phyloP scores from a whole-genome alignment of 257 asterid species.

The Coffea eugenioides region DNA sequence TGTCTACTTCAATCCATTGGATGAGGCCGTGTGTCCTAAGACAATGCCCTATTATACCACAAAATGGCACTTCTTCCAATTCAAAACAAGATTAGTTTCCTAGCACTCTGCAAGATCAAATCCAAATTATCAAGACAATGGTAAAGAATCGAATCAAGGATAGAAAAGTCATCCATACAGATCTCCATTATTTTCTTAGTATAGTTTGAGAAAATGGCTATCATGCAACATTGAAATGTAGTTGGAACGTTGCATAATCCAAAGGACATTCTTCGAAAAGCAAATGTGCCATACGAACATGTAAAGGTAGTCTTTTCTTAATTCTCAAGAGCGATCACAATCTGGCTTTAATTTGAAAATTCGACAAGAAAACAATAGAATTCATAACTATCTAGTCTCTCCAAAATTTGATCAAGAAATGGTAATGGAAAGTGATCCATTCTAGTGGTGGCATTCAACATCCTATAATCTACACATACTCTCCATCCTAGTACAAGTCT shows the following conservation, averaged over 20 bases:
- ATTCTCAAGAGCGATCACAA: neutral
- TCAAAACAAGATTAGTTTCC: neutral
- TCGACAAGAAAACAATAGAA: neutral
- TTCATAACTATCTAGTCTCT: neutral
- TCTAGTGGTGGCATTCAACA: neutral
- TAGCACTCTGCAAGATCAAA: neutral
- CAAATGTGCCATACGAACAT: neutral
- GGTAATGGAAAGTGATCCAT: slow-evolving; percentile 1
- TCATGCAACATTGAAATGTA: slow-evolving; percentile 4
- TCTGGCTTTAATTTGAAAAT: neutral
- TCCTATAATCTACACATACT: neutral
- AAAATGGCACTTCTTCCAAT: neutral
- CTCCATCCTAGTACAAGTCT: no score
- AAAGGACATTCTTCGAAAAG: neutral
- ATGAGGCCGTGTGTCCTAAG: no score
- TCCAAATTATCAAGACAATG: neutral
- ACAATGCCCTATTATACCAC: neutral
- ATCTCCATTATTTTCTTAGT: neutral
- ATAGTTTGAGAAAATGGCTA: neutral
- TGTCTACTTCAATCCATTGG: no score
- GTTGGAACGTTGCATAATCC: neutral
- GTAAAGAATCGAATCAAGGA: neutral
- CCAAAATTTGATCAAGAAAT: slow-evolving; percentile 7
- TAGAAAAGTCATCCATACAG: neutral
- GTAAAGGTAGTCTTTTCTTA: neutral